Evolutionary conservation across 345 rosid genomes (phyloP).

Genomic region (Hypericum perforatum): DNA sequence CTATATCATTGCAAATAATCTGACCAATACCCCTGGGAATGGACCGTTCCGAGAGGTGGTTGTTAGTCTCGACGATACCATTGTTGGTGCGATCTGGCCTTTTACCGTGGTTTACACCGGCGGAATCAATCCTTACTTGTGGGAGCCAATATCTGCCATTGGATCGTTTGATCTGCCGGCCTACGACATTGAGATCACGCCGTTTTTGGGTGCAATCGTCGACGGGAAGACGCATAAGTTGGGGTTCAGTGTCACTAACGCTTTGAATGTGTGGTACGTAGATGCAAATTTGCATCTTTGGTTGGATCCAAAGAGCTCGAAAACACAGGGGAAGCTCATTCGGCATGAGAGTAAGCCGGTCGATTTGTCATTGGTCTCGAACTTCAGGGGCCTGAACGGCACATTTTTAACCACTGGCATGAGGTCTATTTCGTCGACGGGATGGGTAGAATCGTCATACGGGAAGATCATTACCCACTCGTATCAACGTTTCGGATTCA

Average conservation of each 20-base stretch:
- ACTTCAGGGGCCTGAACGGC: not conserved
- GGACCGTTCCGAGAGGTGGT: slow-evolving; percentile 19
- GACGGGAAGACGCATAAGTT: slow-evolving; percentile 14
- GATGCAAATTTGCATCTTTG: slow-evolving; percentile 20
- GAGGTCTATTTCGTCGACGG: not conserved
- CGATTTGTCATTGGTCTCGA: not conserved
- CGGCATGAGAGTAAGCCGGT: too few species aligned
- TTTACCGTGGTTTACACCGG: slow-evolving; percentile 13
- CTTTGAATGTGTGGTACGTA: slow-evolving; percentile 13
- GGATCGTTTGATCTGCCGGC: slow-evolving; percentile 13
- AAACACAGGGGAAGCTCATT: too few species aligned
- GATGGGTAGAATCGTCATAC: not conserved
- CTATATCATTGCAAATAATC: not conserved
- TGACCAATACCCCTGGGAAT: not conserved
- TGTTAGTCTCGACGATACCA: slow-evolving; percentile 12
- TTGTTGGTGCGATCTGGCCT: slow-evolving; percentile 11
- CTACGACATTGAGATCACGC: slow-evolving; percentile 13
- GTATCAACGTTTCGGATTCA: not conserved
- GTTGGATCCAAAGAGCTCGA: slow-evolving; percentile 7
- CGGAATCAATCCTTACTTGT: slow-evolving; percentile 6
- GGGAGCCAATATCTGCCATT: slow-evolving; percentile 13
- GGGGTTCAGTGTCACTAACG: slow-evolving; percentile 10
- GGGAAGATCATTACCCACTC: slow-evolving; percentile 1
- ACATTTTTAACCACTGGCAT: not conserved
- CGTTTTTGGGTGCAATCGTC: slow-evolving; percentile 8